These are phyloP conservation scores for Kwoniella sp. DNA, from an alignment of 768 basidiomycete species.

Conservation along the genomic window DNA sequence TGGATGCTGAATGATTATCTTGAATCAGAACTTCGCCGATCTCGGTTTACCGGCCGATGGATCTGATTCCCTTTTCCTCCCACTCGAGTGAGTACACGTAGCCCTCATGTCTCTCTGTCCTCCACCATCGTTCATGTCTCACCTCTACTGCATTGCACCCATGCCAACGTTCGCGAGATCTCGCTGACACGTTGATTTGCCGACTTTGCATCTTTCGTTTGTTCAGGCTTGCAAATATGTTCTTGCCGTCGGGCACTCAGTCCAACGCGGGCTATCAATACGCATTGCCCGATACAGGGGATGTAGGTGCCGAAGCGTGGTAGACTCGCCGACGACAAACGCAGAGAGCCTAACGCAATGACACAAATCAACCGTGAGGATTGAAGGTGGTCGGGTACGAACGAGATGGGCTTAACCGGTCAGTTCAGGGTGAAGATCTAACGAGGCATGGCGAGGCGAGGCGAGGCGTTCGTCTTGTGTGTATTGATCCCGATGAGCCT, in stretches of 20 bases:
- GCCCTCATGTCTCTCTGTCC: neutral
- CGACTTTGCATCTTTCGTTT: neutral
- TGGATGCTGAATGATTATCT: no score
- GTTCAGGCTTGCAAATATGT: slow-evolving; percentile 52
- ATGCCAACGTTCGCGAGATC: no score
- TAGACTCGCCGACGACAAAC: slow-evolving; percentile 1
- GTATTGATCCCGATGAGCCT: no score
- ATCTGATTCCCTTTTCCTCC: slow-evolving; percentile 83
- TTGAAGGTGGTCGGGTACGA: neutral
- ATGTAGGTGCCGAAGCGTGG: slow-evolving; percentile 54
- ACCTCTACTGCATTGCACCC: neutral
- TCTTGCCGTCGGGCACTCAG: slow-evolving; percentile 46
- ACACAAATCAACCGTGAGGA: no score
- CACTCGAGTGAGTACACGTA: slow-evolving; percentile 52
- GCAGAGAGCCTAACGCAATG: neutral
- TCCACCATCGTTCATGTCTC: neutral
- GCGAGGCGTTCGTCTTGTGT: no score
- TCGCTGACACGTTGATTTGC: neutral
- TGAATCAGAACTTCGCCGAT: slow-evolving; percentile 74
- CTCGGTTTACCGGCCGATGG: slow-evolving; percentile 90
- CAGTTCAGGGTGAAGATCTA: no score
- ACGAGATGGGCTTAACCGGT: no score
- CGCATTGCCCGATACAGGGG: slow-evolving; percentile 48
- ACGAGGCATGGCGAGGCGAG: no score
- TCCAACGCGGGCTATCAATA: slow-evolving; percentile 38